Conservation (phyloP, 257 asterid genomes). For the Capsicum pubescens region DNA sequence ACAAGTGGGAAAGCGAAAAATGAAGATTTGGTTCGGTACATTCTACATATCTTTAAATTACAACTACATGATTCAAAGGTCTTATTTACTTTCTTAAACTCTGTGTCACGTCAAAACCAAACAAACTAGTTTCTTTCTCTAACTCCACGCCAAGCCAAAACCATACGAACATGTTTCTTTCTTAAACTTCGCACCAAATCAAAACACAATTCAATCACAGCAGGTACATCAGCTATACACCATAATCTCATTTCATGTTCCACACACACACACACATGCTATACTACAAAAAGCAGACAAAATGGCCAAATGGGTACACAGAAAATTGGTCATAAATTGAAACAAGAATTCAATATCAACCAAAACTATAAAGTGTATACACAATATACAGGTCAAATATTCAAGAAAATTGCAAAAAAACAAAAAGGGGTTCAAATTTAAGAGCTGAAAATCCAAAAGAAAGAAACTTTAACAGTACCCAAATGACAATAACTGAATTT, state of each 20-base stretch:
- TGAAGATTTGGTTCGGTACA: no score
- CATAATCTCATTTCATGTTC: not conserved
- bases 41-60: no score
- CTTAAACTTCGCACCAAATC: not conserved
- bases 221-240: not conserved
- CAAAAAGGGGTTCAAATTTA: not conserved
- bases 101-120: no score
- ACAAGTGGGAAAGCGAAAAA: no score
- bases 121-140: no score
- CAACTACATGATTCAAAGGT: no score
- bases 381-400: not conserved
- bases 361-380: not conserved
- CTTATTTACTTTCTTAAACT: no score
- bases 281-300: not conserved
- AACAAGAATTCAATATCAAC: not conserved
- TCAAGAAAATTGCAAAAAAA: not conserved
- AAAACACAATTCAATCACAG: not conserved
- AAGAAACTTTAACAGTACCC: constrained; percentile 49
- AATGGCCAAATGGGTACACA: not conserved
- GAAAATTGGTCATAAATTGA: not conserved
- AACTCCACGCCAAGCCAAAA: no score
- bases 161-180: no score
- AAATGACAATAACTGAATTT: constrained; percentile 47
- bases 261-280: not conserved
- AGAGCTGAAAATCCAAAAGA: not conserved